Evolutionary conservation across 345 rosid species (phyloP).

Genomic region (Brassica carinata): DNA sequence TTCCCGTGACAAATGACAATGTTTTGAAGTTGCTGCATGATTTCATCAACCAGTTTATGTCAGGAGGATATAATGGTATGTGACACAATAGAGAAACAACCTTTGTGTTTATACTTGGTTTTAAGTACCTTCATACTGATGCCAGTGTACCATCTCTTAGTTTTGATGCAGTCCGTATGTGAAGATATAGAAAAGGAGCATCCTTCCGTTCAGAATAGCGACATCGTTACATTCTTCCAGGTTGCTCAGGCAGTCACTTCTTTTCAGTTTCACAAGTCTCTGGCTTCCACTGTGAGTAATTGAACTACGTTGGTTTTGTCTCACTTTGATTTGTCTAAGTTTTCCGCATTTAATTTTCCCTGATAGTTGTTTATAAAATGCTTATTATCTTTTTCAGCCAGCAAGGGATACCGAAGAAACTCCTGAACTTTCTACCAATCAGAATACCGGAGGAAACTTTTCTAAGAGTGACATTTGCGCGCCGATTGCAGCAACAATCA

Average conservation of each 20-base stretch:
- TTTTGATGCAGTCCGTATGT: constrained; percentile 74
- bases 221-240: constrained; percentile 70
- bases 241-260: constrained; percentile 81
- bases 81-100: constrained; percentile 7
- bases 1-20: constrained; percentile 52
- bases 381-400: constrained; percentile 45
- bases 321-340: constrained; percentile 1
- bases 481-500: constrained; percentile 89
- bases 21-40: constrained; percentile 70
- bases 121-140: constrained; percentile 22
- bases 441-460: constrained; percentile 46
- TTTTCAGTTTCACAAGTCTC: constrained; percentile 72
- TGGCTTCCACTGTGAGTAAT: constrained; percentile 61
- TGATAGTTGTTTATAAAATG: constrained; percentile 1
- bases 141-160: constrained; percentile 46
- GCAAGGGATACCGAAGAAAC: constrained; percentile 42
- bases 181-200: constrained; percentile 92
- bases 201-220: constrained; percentile 72
- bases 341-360: neutral
- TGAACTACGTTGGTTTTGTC: constrained; percentile 7
- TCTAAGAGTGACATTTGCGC: constrained; percentile 82
- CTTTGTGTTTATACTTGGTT: constrained; percentile 13
- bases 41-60: constrained; percentile 75
- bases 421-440: constrained; percentile 39
- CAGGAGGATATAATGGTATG: constrained; percentile 89